A percentile compares a stretch with the other conserved stretches of the same genome.
phyloP scores from a whole-genome alignment of 352 stramenopile species.

The Phytophthora ramorum region DNA sequence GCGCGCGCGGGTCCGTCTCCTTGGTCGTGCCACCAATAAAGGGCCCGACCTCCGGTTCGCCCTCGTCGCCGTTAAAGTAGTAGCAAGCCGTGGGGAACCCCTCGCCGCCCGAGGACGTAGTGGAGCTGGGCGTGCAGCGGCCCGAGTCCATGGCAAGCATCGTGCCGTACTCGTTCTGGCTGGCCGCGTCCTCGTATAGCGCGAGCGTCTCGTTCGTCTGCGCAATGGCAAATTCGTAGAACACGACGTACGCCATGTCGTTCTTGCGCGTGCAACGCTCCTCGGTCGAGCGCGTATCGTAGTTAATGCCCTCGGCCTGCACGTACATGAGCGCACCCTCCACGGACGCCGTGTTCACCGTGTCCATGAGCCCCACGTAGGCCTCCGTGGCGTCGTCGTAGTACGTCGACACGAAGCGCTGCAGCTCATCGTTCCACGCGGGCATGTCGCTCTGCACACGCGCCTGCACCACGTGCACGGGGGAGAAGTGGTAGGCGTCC shows the following conservation, averaged over 20 bases:
- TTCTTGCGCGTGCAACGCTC: slow-evolving; percentile 82
- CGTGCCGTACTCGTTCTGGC: slow-evolving; percentile 68
- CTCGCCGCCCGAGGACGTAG: slow-evolving; percentile 34
- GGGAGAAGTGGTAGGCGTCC: slow-evolving; percentile 73
- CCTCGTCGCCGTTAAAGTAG: slow-evolving; percentile 78
- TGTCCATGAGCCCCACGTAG: slow-evolving; percentile 77
- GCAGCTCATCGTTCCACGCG: slow-evolving; percentile 53
- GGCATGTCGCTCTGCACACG: slow-evolving; percentile 77
- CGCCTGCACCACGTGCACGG: slow-evolving; percentile 76
- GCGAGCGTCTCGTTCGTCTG: slow-evolving; percentile 85
- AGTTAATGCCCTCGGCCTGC: slow-evolving; percentile 87
- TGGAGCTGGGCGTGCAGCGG: slow-evolving; percentile 57
- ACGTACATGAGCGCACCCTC: slow-evolving; percentile 90
- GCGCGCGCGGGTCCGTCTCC: slow-evolving; percentile 54
- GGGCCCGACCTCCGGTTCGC: slow-evolving; percentile 65
- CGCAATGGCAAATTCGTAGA: slow-evolving; percentile 80
- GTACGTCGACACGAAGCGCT: slow-evolving; percentile 69
- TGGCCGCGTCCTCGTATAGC: slow-evolving; percentile 53
- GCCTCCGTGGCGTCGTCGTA: slow-evolving; percentile 59
- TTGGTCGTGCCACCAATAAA: slow-evolving; percentile 68
- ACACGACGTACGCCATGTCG: slow-evolving; percentile 80
- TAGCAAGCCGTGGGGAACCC: slow-evolving; percentile 64
- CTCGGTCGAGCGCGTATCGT: slow-evolving; percentile 61
- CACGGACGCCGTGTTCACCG: slow-evolving; percentile 82
- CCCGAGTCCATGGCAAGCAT: slow-evolving; percentile 76